Evolutionary conservation across 805 yeast species (phyloP).

Genomic region (Kodamaea sagamina): DNA sequence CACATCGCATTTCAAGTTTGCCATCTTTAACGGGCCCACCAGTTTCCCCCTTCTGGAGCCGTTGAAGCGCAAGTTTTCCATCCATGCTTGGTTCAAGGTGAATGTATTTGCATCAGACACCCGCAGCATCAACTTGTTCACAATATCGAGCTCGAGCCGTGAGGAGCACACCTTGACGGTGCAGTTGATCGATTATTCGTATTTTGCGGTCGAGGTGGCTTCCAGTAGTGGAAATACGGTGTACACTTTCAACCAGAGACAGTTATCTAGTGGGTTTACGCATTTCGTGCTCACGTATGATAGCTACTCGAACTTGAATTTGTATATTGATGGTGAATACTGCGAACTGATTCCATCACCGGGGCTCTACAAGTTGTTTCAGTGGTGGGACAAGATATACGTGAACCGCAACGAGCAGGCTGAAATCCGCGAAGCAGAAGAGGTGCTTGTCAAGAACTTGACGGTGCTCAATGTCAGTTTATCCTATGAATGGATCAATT

Average conservation of each 20-base stretch:
- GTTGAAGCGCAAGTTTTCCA: constrained; percentile 29
- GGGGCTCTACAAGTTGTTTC: constrained; percentile 27
- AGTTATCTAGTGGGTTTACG: constrained; percentile 23
- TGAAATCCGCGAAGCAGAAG: constrained; percentile 19
- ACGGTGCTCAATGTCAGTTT: constrained; percentile 39
- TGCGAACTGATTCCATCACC: constrained; percentile 45
- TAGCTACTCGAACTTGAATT: constrained; percentile 38
- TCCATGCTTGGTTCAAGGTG: constrained; percentile 45
- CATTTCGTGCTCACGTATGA: constrained; percentile 43
- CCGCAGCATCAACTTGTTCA: constrained; percentile 24
- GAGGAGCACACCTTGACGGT: constrained; percentile 29
- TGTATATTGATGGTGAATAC: constrained; percentile 53
- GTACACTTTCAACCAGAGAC: constrained; percentile 36
- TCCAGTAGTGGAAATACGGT: constrained; percentile 24
- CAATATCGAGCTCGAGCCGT: constrained; percentile 29
- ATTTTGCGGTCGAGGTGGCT: constrained; percentile 28
- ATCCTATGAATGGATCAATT: constrained; percentile 52
- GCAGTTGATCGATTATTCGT: constrained; percentile 30
- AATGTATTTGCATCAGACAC: constrained; percentile 19
- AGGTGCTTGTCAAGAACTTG: constrained; percentile 39
- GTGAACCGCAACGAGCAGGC: constrained; percentile 29
- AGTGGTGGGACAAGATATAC: constrained; percentile 38
- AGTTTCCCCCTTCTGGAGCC: constrained; percentile 25
- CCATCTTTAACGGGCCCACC: constrained; percentile 25
- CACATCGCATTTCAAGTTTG: constrained; percentile 31